Evolutionary conservation across 768 basidiomycete genomes (phyloP), one percentile per base, ranked within the genome.

Genomic region (Rossbeevera mucosa): DNA sequence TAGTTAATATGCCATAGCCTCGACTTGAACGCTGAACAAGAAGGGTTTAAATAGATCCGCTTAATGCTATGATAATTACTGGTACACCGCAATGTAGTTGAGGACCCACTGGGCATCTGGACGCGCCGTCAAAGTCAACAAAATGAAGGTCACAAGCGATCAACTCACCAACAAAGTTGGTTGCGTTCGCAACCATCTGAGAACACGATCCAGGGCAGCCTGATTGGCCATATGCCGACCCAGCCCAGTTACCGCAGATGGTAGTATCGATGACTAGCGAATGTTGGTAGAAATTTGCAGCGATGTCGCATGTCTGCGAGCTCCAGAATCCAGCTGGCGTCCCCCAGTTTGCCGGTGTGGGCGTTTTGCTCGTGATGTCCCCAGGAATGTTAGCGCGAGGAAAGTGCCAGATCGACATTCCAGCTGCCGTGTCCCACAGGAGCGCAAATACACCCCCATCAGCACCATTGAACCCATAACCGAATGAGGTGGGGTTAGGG

Each of bases 331-430:
- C 83, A 40, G 64, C 73, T 31, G 83, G 83, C 3, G 64, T 60
- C 9, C 76, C 76, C 84, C 83, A 85, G 18, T 57, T 65, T 26
- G 65, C 56, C 2, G 82, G 82, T 42, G 76, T 65, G 2, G 81
- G 83, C 4, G 60, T 60, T 51, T 72, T 62, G 18, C 63, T 63
- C 6, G 66, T 68, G 62, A 85, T 78, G 61, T 84, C 81, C 4
- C 53, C 56, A 8, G 83, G 83, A 26, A 85, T 77, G 9, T 72
- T 64, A n/a, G 58, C 55, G 20, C 83, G 74, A 7, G 76, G 40
- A 68, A 85, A 84, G 56, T 73, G 75, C 80, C 80, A 85, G 18
- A 81, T 67, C 49, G 70, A 76, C 64, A 85, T 81, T 16, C 80
- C 82, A 0, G 63, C 31, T 4, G 41, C 7, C 38, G 53, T 52